phyloP scores from a whole-genome alignment of 1,284 basidiomycete species.

The Gomphus bonarii region DNA sequence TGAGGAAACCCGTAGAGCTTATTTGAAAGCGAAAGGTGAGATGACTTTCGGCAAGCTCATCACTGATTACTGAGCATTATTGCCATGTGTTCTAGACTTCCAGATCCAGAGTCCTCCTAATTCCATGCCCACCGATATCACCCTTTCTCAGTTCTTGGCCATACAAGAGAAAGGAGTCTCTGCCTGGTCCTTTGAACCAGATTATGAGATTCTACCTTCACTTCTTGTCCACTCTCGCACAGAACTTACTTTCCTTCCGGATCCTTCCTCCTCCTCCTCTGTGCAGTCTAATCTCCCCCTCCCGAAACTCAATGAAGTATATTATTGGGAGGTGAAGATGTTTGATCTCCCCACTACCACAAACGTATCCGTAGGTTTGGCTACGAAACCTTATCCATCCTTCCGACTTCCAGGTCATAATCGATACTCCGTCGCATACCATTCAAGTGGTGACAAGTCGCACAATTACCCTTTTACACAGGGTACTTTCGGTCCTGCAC shows the following conservation, averaged over 20 bases:
- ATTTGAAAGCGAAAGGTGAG: slow-evolving; percentile 82
- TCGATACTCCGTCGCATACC: slow-evolving; percentile 92
- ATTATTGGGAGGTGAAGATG: slow-evolving; percentile 98
- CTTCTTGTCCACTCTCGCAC: slow-evolving; percentile 88
- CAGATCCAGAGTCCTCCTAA: slow-evolving; percentile 88
- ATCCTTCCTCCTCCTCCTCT: slow-evolving; percentile 84
- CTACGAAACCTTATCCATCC: slow-evolving; percentile 90
- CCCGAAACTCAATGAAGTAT: slow-evolving; percentile 93
- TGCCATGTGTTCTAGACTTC: slow-evolving; percentile 48
- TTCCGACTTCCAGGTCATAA: slow-evolving; percentile 87
- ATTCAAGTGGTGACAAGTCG: slow-evolving; percentile 94
- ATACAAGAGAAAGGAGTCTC: slow-evolving; percentile 98
- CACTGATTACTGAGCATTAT: slow-evolving; percentile 9
- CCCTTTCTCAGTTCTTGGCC: slow-evolving; percentile 90
- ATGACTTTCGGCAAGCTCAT: slow-evolving; percentile 10
- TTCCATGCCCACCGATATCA: slow-evolving; percentile 90
- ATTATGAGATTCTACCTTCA: slow-evolving; percentile 87
- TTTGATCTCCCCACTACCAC: slow-evolving; percentile 85
- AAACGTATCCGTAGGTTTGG: slow-evolving; percentile 79
- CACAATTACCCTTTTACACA: slow-evolving; percentile 96
- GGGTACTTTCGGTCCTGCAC: slow-evolving; percentile 71
- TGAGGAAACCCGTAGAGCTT: slow-evolving; percentile 61
- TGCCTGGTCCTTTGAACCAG: slow-evolving; percentile 95
- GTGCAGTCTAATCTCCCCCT: slow-evolving; percentile 93
- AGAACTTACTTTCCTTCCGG: slow-evolving; percentile 91